Evolutionary conservation across 805 yeast species (phyloP).

Genomic region (Spathaspora boniae): DNA sequence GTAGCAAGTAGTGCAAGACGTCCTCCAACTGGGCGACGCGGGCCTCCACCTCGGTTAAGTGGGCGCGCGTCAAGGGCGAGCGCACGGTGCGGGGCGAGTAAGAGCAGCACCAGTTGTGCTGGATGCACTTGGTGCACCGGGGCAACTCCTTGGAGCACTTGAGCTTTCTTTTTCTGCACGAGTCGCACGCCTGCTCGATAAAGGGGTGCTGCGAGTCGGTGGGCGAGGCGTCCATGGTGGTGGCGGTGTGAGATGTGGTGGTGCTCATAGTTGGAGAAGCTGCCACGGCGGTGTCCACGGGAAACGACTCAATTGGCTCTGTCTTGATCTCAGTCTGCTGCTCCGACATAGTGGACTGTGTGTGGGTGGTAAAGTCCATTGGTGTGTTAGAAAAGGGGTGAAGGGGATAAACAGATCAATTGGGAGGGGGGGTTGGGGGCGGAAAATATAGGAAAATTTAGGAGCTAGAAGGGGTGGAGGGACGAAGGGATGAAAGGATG

Average conservation of each 20-base stretch:
- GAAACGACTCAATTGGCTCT: too few relatives aligned
- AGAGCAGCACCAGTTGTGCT: slow-evolving; percentile 69
- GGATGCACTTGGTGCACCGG: slow-evolving; percentile 68
- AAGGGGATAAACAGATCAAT: too few relatives aligned
- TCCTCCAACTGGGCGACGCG: slow-evolving; percentile 27
- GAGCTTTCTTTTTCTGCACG: slow-evolving; percentile 75
- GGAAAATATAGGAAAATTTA: too few relatives aligned
- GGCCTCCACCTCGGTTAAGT: slow-evolving; percentile 72
- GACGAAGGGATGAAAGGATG: too few relatives aligned
- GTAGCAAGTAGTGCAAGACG: slow-evolving; percentile 30
- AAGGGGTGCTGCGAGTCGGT: slow-evolving; percentile 8
- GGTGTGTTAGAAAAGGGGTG: too few relatives aligned
- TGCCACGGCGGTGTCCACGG: too few relatives aligned
- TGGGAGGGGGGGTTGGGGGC: too few relatives aligned
- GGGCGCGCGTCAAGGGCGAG: slow-evolving; percentile 78
- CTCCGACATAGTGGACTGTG: too few relatives aligned
- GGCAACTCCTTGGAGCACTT: slow-evolving; percentile 80
- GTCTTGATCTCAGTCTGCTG: too few relatives aligned
- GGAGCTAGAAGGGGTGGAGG: too few relatives aligned
- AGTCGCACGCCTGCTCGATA: slow-evolving; percentile 73
- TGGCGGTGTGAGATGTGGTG: background rate
- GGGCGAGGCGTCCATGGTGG: background rate
- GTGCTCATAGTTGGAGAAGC: slow-evolving; percentile 1
- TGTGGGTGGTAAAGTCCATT: too few relatives aligned
- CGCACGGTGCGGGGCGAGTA: slow-evolving; percentile 78